Percentiles rank a stretch among this genome's conserved stretches.
These are phyloP conservation scores for Luzula sylvatica DNA, from an alignment of 176 grass and related monocot species.

Conservation along the genomic window DNA sequence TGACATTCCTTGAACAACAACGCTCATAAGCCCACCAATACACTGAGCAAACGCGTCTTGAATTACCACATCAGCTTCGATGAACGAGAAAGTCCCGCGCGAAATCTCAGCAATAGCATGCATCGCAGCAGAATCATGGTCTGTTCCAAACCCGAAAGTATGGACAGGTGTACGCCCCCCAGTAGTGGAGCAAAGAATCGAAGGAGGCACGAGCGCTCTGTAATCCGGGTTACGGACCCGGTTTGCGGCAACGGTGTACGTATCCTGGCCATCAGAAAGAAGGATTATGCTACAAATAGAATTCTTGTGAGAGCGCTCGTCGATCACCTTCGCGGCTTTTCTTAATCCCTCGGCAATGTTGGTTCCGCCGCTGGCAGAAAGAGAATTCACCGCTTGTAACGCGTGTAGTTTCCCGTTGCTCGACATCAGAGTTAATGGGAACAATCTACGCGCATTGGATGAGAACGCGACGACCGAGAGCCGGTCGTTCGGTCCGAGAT, in stretches of 20 bases:
- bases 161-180: constrained; percentile 40
- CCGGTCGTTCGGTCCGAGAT: constrained; percentile 60
- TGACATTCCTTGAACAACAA: constrained; percentile 48
- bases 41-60: constrained; percentile 63
- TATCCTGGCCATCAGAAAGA: constrained; percentile 65
- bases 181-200: constrained; percentile 18
- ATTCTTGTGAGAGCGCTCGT: constrained; percentile 43
- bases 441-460: constrained; percentile 36
- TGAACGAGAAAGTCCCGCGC: constrained; percentile 62
- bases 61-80: constrained; percentile 38
- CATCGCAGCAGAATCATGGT: constrained; percentile 50
- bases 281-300: constrained; percentile 55
- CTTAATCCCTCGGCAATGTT: constrained; percentile 58
- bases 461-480: constrained; percentile 62
- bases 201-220: constrained; percentile 41
- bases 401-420: constrained; percentile 37
- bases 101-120: constrained; percentile 37
- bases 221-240: constrained; percentile 15
- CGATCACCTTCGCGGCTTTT: constrained; percentile 59
- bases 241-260: neutral
- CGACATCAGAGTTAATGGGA: constrained; percentile 63
- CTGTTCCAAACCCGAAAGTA: constrained; percentile 59
- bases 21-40: constrained; percentile 54
- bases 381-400: constrained; percentile 47
- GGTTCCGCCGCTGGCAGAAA: constrained; percentile 36